A percentile compares a stretch with the other conserved stretches of the same genome.
Evolutionary conservation across 1,284 basidiomycete species (phyloP).

Genomic region (Ustilago curta): DNA sequence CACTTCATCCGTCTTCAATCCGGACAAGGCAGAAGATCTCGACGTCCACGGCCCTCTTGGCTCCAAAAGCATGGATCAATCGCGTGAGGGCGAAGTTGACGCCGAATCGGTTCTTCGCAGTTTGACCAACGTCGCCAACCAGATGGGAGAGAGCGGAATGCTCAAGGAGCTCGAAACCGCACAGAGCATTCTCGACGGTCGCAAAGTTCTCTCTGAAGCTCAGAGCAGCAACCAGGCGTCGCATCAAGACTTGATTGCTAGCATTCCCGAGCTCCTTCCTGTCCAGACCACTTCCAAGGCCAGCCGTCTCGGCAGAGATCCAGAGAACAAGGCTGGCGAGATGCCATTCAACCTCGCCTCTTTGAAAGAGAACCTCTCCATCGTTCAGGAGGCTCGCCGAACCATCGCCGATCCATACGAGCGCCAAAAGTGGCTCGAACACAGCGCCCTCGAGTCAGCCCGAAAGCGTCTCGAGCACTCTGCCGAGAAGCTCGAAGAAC

Average conservation of each 20-base stretch:
- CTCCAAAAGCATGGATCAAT: slow-evolving; percentile 35
- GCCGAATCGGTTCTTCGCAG: slow-evolving; percentile 39
- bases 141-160: slow-evolving; percentile 48
- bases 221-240: slow-evolving; percentile 9
- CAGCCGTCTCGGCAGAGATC: slow-evolving; percentile 36
- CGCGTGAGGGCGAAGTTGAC: slow-evolving; percentile 49
- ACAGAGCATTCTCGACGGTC: slow-evolving; percentile 44
- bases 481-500: slow-evolving; percentile 56
- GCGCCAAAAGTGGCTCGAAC: slow-evolving; percentile 67
- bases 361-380: slow-evolving; percentile 61
- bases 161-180: slow-evolving; percentile 54
- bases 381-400: slow-evolving; percentile 58
- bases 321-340: slow-evolving; percentile 30
- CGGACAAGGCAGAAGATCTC: slow-evolving; percentile 29
- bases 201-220: slow-evolving; percentile 33
- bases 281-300: slow-evolving; percentile 47
- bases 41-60: slow-evolving; percentile 42
- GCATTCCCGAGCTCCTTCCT: slow-evolving; percentile 54
- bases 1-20: slow-evolving; percentile 55
- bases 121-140: slow-evolving; percentile 41
- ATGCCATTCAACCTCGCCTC: slow-evolving; percentile 63
- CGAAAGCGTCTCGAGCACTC: slow-evolving; percentile 61
- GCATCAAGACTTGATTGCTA: slow-evolving; percentile 17
- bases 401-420: slow-evolving; percentile 59
- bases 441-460: slow-evolving; percentile 64